Base-by-base conservation (phyloP, 768 basidiomycete species). In the Sporobolomyces phaffii region DNA sequence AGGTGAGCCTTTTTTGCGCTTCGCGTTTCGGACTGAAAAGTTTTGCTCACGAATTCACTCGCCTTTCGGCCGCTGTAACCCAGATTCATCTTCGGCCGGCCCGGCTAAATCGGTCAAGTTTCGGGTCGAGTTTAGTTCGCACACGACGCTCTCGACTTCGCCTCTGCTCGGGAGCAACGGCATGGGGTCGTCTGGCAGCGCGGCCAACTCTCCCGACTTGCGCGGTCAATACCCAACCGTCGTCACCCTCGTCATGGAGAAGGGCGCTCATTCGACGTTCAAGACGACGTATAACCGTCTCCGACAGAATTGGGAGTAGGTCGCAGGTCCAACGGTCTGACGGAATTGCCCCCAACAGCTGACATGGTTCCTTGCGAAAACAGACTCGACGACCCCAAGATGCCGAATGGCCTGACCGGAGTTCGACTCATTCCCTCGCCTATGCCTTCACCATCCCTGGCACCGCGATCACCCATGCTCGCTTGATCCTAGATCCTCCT, bases 221-320 rank as follows among this genome's bases (percentile, higher is more conserved):
- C 48, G 67, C 29, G 52, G 78, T 49, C 84, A 79, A 68, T 85
- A 81, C 78, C 79, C 81, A 65, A 84, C 87, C 17, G 80, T 81
- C 41, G 77, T 94, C 71, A 80, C 82, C 22, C 75, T 94, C 56
- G 81, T 89, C 18, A 86, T 89, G 70, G 92, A 96, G 80, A 91
- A 86, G 77, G 94, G 94, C 6, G 87, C 91, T 22, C 80, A 85
- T 47, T 89, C 89, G 28, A 86, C 83, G 33, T 90, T 96, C 80
- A 88, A 86, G 77, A 81, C 84, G 56, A 80, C 91, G 33, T 89
- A 84, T 76, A 83, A 81, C 65, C 81, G 84, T 45, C 76, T 96
- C 62, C 81, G 82, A 66, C 79, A 81, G 34, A 82, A 84, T 26
- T 96, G 91, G 92, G 83, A 84, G 77, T 79, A 62, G 49, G 73